These are phyloP conservation scores for Nicotiana benthamiana DNA, from an alignment of 257 asterid species.

Conservation along the genomic window DNA sequence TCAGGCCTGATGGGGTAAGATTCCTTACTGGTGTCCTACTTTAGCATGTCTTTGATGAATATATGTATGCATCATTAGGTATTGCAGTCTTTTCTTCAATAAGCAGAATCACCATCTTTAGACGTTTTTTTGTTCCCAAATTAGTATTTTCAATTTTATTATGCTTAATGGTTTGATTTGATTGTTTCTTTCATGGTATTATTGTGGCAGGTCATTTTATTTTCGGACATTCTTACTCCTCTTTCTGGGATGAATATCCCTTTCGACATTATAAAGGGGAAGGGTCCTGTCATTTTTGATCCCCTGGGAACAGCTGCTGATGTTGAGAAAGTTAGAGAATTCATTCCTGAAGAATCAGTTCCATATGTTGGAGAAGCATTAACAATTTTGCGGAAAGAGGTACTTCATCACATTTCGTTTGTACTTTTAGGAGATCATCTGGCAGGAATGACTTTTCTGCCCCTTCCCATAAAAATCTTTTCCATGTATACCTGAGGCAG, in stretches of 20 bases:
- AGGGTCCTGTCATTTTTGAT: constrained; percentile 92
- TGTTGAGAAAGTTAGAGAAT: constrained; percentile 83
- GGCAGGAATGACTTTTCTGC: background rate
- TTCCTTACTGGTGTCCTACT: background rate
- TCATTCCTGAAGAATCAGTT: constrained; percentile 77
- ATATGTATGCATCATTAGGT: background rate
- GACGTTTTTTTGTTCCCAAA: background rate
- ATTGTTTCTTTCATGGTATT: background rate
- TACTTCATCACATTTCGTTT: constrained; percentile 9
- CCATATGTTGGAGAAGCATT: constrained; percentile 97
- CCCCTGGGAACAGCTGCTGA: constrained; percentile 55
- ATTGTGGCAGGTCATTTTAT: constrained; percentile 73
- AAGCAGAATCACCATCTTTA: background rate
- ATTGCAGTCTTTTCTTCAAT: background rate
- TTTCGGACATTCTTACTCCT: constrained; percentile 98
- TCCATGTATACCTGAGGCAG: background rate
- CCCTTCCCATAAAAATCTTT: background rate
- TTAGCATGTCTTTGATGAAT: background rate
- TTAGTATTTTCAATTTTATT: background rate
- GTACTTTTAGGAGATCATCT: background rate
- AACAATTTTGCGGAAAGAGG: constrained; percentile 88
- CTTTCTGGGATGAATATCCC: constrained; percentile 97
- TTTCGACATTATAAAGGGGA: constrained; percentile 90
- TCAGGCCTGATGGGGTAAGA: constrained; percentile 92
- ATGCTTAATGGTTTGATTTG: constrained; percentile 3